Evolutionary conservation across 768 basidiomycete genomes (phyloP).

Genomic region (Termitomyces bulborhizus): DNA sequence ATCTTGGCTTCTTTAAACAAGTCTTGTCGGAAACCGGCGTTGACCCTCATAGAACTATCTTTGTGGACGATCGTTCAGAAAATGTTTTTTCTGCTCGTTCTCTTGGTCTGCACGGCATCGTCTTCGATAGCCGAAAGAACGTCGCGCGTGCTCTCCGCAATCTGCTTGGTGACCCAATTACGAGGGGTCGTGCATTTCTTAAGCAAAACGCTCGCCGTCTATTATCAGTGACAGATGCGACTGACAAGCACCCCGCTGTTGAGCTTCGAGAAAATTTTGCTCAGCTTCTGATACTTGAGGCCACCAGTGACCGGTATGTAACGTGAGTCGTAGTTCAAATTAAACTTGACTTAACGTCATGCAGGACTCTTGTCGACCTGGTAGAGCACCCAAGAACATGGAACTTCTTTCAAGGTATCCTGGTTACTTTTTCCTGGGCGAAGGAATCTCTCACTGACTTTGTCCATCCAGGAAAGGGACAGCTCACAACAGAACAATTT

Average conservation of each 20-base stretch:
- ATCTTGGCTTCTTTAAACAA: constrained; percentile 45
- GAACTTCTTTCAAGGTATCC: constrained; percentile 49
- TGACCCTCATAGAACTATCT: constrained; percentile 42
- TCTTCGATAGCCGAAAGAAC: constrained; percentile 34
- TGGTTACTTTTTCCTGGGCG: neutral
- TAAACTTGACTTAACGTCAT: neutral
- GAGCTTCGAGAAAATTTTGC: constrained; percentile 48
- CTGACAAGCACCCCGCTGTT: constrained; percentile 22
- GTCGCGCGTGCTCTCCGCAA: constrained; percentile 43
- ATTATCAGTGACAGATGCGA: constrained; percentile 37
- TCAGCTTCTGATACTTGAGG: constrained; percentile 52
- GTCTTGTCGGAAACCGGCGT: constrained; percentile 37
- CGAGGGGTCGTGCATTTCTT: constrained; percentile 37
- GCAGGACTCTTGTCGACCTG: constrained; percentile 39
- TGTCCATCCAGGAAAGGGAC: constrained; percentile 24
- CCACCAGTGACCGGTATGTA: constrained; percentile 36
- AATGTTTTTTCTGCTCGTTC: constrained; percentile 54
- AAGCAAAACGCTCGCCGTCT: constrained; percentile 30
- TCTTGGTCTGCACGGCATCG: constrained; percentile 48
- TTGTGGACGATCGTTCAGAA: constrained; percentile 56
- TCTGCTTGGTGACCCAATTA: constrained; percentile 38
- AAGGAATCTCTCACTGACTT: neutral
- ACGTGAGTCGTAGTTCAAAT: neutral
- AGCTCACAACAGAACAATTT: constrained; percentile 41
- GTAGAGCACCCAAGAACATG: constrained; percentile 36